Base-by-base conservation (phyloP, 148 eudicot species). In the Vaccinium macrocarpon region DNA sequence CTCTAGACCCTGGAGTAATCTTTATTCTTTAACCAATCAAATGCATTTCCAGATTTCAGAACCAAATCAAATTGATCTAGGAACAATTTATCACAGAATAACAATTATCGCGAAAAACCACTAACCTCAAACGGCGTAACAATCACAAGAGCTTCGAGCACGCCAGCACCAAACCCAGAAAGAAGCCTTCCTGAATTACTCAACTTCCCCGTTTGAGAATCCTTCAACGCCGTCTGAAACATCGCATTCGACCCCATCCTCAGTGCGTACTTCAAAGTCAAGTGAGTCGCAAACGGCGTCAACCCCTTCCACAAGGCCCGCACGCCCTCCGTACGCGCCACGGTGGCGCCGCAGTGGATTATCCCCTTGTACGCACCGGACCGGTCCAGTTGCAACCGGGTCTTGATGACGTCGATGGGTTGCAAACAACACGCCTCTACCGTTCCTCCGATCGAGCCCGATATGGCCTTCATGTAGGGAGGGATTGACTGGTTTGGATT, bases 71-170 rank as follows among this genome's bases (percentile, higher is more conserved):
- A 52, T 52, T 29, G 4, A 78, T 5, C 57, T 19, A 57, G 23
- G 29, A 53, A 27, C 48, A 15, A 74, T 14, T 74, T 32, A 11
- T 23, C 68, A 25, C 16, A 32, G 42, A 53, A 0, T 3, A 42
- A 42, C 46, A 42, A 42, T 42, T 42, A 42, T 42, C 46, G 46
- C 5, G 46, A 42, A 42, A 80, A 55, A 76, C 48, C 23, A 50
- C 82, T 57, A 46, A 94, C 98, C 98, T 96, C 98, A 83, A 96
- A 96, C 0, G 98, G 98, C 32, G 98, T 96, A 74, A 96, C 98
- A 87, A 96, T 90, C 59, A 90, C 93, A 46, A 96, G 98, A 57
- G 98, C 98, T 83, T 96, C 98, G 49, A 96, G 92, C 61, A 94
- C 98, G 52, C 98, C 98, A 29, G 98, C 98, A 0, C 97, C 95